Base-by-base conservation (phyloP, 192 early-diverging fungal species). In the Pilaira anomala region DNA sequence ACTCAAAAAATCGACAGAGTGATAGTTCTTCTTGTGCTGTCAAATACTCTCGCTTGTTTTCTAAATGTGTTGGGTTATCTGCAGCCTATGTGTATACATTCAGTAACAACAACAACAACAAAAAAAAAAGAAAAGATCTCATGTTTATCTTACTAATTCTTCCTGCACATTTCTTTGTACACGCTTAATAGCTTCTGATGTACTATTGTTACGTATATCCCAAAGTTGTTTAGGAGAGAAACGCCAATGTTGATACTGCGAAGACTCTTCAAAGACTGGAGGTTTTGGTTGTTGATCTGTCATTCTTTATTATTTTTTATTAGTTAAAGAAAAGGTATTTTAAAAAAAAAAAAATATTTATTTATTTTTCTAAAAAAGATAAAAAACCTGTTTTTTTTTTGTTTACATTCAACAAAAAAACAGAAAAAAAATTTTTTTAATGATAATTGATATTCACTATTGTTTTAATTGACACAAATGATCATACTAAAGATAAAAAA, bases 211-310 rank as follows among this genome's bases (percentile, higher is more conserved):
- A 19, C 89, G 83, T 39, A 86, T 78, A 22, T 83, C 76, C 33
- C 77, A 74, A 39, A 91, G 60, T 0, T 78, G 71, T 21, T 41
- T 49, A 41, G 80, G 78, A 33, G 80, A 84, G 39, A 86, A 90
- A 26, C 85, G 72, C 89, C 89, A 91, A 60, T 91, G 80, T 36
- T 78, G 82, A 67, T 78, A 91, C 58, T 91, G 89, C 26, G 89
- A 86, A 8, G 85, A 79, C 63, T 91, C 84, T 58, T 89, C 80
- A 57, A 79, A 91, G 1, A 91, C 63, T 63, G 44, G 50, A 7
- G 56, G 56, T 16, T 58, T 58, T 14, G 44, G 44, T 2, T 14
- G 44, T 2, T 14, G 44, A 46, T 46, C 33, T 46, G 44, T 46
- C 44, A 19, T 14, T 22, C 9, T 9, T 25, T 16, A 13, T 53